Evolutionary conservation across 257 asterid species (phyloP).

Genomic region (Striga asiatica): DNA sequence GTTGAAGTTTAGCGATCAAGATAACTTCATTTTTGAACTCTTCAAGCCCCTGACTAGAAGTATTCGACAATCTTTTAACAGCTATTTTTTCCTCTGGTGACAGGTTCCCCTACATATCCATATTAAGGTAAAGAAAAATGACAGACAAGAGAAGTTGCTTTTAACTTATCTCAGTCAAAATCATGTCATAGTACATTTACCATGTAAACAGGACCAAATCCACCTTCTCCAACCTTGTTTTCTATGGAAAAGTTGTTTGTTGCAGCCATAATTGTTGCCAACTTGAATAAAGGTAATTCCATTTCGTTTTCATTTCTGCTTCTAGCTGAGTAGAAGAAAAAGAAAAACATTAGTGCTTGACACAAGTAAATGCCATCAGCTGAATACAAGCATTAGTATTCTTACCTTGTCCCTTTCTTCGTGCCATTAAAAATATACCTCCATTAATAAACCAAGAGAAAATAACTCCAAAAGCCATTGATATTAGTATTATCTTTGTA

Average conservation of each 20-base stretch:
- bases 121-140: not conserved
- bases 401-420: conserved; percentile 13
- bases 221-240: conserved; percentile 23
- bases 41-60: conserved; percentile 34
- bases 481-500: conserved; percentile 1
- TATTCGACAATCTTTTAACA: conserved; percentile 29
- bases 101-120: conserved; percentile 27
- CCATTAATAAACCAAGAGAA: conserved; percentile 6
- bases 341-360: not conserved
- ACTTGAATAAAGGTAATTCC: conserved; percentile 23
- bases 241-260: conserved; percentile 27
- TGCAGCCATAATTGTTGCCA: conserved; percentile 24
- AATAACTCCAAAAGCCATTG: conserved; percentile 14
- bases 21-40: conserved; percentile 24
- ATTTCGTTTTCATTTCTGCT: conserved; percentile 12
- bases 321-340: not conserved
- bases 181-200: conserved; percentile 11
- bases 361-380: not conserved
- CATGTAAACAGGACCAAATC: conserved; percentile 40
- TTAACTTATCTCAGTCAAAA: not conserved
- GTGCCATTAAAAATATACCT: not conserved
- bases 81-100: conserved; percentile 25
- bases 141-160: not conserved
- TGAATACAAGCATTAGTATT: not conserved
- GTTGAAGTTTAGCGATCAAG: conserved; percentile 35